A percentile compares a stretch with the other conserved stretches of the same genome.
These are phyloP conservation scores for Cyberlindnera lachancei DNA, from an alignment of 805 yeast species.

Conservation along the genomic window DNA sequence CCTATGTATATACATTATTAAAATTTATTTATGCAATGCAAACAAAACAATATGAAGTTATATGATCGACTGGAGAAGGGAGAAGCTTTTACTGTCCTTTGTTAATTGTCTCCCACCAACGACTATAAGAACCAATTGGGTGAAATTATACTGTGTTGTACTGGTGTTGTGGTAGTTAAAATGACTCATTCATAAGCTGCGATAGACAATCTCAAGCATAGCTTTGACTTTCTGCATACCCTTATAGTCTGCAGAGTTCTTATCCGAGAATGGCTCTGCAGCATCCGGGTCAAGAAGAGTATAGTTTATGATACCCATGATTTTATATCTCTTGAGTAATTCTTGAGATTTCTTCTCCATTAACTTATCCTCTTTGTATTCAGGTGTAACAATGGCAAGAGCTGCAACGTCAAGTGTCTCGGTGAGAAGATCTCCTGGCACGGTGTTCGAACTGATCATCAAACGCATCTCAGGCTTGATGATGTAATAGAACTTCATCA, in stretches of 20 bases:
- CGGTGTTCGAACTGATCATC: conserved; percentile 6
- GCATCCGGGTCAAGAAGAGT: neutral
- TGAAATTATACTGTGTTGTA: no score
- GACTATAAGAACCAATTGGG: no score
- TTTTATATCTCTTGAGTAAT: conserved; percentile 2
- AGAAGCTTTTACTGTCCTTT: no score
- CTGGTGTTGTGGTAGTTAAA: no score
- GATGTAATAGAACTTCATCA: conserved; percentile 26
- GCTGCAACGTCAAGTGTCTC: conserved; percentile 26
- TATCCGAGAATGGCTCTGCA: neutral
- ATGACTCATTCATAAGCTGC: neutral
- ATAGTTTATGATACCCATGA: conserved; percentile 4
- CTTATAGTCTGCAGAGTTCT: neutral
- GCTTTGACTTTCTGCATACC: conserved; percentile 7
- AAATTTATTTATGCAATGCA: no score
- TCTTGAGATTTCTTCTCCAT: neutral
- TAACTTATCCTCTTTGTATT: conserved; percentile 9
- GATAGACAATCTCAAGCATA: conserved; percentile 6
- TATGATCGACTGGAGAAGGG: no score
- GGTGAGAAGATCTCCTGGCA: conserved; percentile 21
- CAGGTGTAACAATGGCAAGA: conserved; percentile 23
- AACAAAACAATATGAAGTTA: no score
- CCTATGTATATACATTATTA: no score
- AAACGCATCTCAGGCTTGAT: conserved; percentile 26
- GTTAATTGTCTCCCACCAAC: no score